phyloP scores from a whole-genome alignment of 2,329 filamentous ascomycete species.

The Metarhizium guizhouense region DNA sequence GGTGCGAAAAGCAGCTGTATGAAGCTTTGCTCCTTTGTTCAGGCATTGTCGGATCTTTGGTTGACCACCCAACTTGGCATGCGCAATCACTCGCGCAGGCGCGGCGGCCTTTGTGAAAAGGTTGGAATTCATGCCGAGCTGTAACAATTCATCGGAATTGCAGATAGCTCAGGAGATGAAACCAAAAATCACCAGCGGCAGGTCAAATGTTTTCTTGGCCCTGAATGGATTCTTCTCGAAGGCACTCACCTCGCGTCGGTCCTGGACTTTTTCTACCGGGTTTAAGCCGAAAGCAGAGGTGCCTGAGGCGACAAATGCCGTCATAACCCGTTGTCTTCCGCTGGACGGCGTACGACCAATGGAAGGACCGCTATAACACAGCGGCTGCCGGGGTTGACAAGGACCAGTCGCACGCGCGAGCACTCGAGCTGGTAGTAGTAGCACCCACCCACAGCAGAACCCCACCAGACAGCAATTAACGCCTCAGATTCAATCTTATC shows the following conservation, averaged over 20 bases:
- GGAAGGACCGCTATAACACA: neutral
- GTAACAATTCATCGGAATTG: constrained; percentile 18
- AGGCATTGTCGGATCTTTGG: constrained; percentile 31
- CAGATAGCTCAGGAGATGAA: neutral
- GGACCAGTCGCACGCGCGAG: too few relatives aligned
- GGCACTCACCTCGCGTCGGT: neutral
- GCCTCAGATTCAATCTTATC: too few relatives aligned
- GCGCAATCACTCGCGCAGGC: constrained; percentile 37
- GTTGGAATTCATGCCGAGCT: constrained; percentile 36
- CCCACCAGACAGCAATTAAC: too few relatives aligned
- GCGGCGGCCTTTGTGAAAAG: constrained; percentile 36
- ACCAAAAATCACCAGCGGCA: neutral
- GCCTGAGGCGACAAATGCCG: constrained; percentile 20
- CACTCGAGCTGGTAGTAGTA: too few relatives aligned
- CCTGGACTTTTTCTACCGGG: constrained; percentile 14
- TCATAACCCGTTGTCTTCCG: constrained; percentile 15
- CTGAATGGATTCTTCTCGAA: constrained; percentile 9
- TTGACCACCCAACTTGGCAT: constrained; percentile 29
- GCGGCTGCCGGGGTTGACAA: too few relatives aligned
- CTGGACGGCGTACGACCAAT: neutral
- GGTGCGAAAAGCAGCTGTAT: constrained; percentile 20
- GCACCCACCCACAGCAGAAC: too few relatives aligned
- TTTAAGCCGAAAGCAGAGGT: constrained; percentile 15
- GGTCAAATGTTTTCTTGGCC: neutral
- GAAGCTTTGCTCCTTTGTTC: constrained; percentile 26